Evolutionary conservation across 1,284 basidiomycete genomes (phyloP), one percentile per base, ranked within the genome.

Genomic region (Naganishia liquefaciens): DNA sequence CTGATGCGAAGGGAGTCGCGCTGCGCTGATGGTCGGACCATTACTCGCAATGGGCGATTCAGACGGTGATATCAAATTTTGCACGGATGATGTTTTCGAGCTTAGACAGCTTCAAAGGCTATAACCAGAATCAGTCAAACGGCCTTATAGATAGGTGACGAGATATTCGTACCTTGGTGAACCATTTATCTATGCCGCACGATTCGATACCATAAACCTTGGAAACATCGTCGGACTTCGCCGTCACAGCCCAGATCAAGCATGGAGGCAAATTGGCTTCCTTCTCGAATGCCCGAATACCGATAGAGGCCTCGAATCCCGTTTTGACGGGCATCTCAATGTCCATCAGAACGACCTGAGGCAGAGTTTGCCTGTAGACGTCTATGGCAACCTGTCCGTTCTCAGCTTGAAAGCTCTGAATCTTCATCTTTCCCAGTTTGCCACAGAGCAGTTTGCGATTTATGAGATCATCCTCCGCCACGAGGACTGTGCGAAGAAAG

Each of bases 291-390:
- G 73, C 37, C 3, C 73, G 61, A 54, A 74, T 73, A 46, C 72
- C 71, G 6, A 60, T 42, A 5, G 72, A 70, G 1, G 72, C 71
- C 46, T 70, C 68, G 54, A 73, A 74, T 15, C 73, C 73, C 19
- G 64, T 72, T 70, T 65, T 72, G 33, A 63, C 42, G 3, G 72
- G 72, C 73, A 73, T 73, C 62, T 72, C 73, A 60, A 73, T 71
- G 62, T 73, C 73, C n/a, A 73, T 64, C 40, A 73, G 46, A 2
- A 73, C 69, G 27, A 74, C 63, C 27, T 72, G 65, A 2, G 74
- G 74, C 4, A 54, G 61, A 61, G 63, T 68, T 23, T 60, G 42
- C 25, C 37, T 37, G 66, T 70, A 74, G 28, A 68, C 58, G 5
- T 54, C 55, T n/a, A 74, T 63, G 19, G 71, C 72, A 13, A 70